These are phyloP conservation scores for Lichtheimia ramosa DNA, from an alignment of 371 early-diverging fungal genomes.

Conservation along the genomic window DNA sequence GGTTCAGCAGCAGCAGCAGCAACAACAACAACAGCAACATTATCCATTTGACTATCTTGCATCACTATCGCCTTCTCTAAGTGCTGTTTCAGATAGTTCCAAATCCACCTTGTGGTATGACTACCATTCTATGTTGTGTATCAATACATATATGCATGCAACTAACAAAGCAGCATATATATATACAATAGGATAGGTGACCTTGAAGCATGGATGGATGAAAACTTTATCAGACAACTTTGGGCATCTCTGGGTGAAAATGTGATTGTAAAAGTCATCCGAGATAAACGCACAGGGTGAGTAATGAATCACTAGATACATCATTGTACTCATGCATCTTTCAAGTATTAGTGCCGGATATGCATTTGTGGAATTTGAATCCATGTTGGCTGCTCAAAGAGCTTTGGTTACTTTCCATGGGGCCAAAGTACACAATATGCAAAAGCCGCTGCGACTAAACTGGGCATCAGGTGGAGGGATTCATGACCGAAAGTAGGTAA, in stretches of 20 bases:
- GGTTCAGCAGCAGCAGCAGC: slow-evolving; percentile 9
- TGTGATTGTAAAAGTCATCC: slow-evolving; percentile 85
- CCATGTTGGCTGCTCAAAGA: slow-evolving; percentile 31
- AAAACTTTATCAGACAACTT: slow-evolving; percentile 67
- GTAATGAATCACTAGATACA: not conserved
- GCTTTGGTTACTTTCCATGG: slow-evolving; percentile 65
- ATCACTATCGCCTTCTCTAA: not conserved
- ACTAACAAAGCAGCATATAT: slow-evolving; percentile 31
- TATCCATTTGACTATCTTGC: slow-evolving; percentile 3
- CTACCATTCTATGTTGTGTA: slow-evolving; percentile 64
- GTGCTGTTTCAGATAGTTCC: slow-evolving; percentile 2
- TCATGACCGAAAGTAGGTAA: slow-evolving; percentile 40
- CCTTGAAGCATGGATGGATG: slow-evolving; percentile 87
- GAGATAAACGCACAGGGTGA: slow-evolving; percentile 76
- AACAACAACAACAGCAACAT: not conserved
- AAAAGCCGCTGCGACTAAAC: slow-evolving; percentile 83
- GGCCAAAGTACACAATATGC: slow-evolving; percentile 77
- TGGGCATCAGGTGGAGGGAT: slow-evolving; percentile 61
- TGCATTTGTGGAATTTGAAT: slow-evolving; percentile 75
- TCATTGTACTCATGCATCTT: not conserved
- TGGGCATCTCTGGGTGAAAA: slow-evolving; percentile 74
- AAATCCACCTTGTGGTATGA: slow-evolving; percentile 30
- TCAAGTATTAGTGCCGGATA: slow-evolving; percentile 58
- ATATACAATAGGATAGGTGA: slow-evolving; percentile 72
- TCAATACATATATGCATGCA: slow-evolving; percentile 69